Percentiles rank a stretch among this genome's conserved stretches.
These are phyloP conservation scores for Cryptococcus sp. DNA, from an alignment of 1,284 basidiomycete genomes.

Conservation along the genomic window DNA sequence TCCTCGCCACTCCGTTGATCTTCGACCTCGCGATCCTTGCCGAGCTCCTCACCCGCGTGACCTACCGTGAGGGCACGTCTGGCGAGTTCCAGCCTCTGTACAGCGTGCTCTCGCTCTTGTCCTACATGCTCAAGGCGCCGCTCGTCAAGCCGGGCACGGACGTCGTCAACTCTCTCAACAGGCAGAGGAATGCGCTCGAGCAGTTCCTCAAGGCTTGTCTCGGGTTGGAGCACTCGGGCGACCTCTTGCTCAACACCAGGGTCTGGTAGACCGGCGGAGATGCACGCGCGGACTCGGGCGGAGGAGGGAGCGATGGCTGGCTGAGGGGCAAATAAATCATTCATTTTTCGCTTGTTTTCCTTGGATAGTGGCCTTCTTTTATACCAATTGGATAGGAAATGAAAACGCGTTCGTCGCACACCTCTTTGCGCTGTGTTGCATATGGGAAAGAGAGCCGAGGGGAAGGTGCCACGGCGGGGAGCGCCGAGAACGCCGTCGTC, in stretches of 20 bases:
- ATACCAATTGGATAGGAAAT: constrained; percentile 17
- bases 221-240: constrained; percentile 74
- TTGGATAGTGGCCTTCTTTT: neutral
- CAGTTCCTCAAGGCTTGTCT: constrained; percentile 68
- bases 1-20: constrained; percentile 93
- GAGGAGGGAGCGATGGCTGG: neutral
- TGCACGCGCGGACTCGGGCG: neutral
- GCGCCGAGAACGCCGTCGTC: no score
- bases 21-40: constrained; percentile 90
- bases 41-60: constrained; percentile 89
- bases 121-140: constrained; percentile 97
- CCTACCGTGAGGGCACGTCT: constrained; percentile 65
- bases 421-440: neutral
- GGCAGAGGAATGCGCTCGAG: constrained; percentile 93
- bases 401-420: constrained; percentile 22
- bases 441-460: no score
- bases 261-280: constrained; percentile 61
- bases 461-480: no score
- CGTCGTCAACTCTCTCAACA: constrained; percentile 91
- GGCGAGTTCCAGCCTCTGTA: constrained; percentile 75
- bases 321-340: neutral
- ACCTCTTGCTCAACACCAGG: constrained; percentile 79
- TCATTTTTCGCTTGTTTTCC: constrained; percentile 1
- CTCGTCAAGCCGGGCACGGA: constrained; percentile 93
- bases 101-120: constrained; percentile 80